These are phyloP conservation scores for Herpetospermum pedunculosum DNA, from an alignment of 306 rosid genomes.

Conservation along the genomic window DNA sequence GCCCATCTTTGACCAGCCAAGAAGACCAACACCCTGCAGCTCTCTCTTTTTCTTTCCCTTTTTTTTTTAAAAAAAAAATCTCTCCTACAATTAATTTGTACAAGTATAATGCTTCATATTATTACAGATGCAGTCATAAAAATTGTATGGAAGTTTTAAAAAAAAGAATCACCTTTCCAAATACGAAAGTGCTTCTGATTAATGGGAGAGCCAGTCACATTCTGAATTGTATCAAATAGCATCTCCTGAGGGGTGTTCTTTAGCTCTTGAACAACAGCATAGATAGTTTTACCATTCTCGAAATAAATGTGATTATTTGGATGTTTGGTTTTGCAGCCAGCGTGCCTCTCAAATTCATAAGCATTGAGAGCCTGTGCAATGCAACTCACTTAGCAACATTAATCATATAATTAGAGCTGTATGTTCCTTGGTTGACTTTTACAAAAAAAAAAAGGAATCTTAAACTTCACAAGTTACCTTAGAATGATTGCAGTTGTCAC, in stretches of 20 bases:
- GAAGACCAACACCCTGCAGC: background rate
- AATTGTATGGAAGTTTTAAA: background rate
- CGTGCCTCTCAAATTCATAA: conserved; percentile 91
- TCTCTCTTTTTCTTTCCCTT: background rate
- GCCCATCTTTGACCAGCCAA: background rate
- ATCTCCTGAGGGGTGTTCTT: conserved; percentile 79
- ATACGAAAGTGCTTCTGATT: conserved; percentile 68
- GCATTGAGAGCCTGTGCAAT: conserved; percentile 77
- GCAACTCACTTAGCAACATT: conserved; percentile 24
- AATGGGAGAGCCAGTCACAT: conserved; percentile 64
- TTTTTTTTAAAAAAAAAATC: background rate
- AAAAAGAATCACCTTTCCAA: conserved; percentile 60
- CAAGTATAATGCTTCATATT: background rate
- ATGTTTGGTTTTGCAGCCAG: conserved; percentile 92
- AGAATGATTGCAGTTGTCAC: conserved; percentile 56
- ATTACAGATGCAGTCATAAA: background rate
- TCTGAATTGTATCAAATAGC: conserved; percentile 79
- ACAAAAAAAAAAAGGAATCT: background rate
- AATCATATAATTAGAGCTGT: conserved; percentile 2
- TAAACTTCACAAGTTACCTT: conserved; percentile 41
- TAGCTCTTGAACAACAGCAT: conserved; percentile 90
- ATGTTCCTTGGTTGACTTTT: background rate
- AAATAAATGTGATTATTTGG: conserved; percentile 93
- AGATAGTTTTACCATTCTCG: conserved; percentile 86
- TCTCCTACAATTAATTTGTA: background rate